Evolutionary conservation across 306 rosid genomes (phyloP).

Genomic region (Comarum palustre): DNA sequence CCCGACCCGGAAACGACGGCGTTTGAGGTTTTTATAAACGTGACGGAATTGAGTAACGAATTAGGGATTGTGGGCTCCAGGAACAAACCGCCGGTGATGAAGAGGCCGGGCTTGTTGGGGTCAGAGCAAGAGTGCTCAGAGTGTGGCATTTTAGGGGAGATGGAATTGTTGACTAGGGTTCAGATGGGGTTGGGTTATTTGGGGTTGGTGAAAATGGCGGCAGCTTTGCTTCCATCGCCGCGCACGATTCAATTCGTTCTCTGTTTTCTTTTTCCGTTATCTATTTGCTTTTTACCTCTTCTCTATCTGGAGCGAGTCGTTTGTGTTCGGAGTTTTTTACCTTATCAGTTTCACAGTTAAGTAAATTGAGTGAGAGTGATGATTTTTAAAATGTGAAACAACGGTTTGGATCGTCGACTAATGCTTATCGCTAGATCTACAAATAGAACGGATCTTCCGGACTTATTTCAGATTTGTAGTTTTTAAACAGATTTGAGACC

Average conservation of each 20-base stretch:
- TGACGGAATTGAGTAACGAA: slow-evolving; percentile 44
- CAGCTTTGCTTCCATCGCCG: slow-evolving; percentile 36
- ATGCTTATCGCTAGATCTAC: too few species aligned
- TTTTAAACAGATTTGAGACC: too few species aligned
- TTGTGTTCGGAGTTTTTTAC: background rate
- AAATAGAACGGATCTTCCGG: too few species aligned
- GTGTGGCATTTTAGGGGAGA: slow-evolving; percentile 31
- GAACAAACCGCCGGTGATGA: slow-evolving; percentile 58
- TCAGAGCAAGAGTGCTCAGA: background rate
- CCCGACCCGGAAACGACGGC: slow-evolving; percentile 22
- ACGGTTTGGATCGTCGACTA: too few species aligned
- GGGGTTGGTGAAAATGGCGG: slow-evolving; percentile 24
- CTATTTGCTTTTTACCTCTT: background rate
- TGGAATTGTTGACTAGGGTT: background rate
- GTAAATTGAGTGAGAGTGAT: background rate
- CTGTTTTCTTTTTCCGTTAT: background rate
- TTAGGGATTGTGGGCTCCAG: slow-evolving; percentile 57
- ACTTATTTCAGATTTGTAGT: too few species aligned
- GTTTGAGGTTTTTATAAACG: slow-evolving; percentile 20
- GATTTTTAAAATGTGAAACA: too few species aligned
- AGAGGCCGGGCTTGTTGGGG: slow-evolving; percentile 31
- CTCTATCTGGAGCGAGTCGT: background rate
- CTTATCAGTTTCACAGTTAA: background rate
- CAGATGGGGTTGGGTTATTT: slow-evolving; percentile 8
- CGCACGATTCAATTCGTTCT: slow-evolving; percentile 9